Base-by-base conservation (phyloP, 768 basidiomycete genomes). In the Cystobasidium tubakii region DNA sequence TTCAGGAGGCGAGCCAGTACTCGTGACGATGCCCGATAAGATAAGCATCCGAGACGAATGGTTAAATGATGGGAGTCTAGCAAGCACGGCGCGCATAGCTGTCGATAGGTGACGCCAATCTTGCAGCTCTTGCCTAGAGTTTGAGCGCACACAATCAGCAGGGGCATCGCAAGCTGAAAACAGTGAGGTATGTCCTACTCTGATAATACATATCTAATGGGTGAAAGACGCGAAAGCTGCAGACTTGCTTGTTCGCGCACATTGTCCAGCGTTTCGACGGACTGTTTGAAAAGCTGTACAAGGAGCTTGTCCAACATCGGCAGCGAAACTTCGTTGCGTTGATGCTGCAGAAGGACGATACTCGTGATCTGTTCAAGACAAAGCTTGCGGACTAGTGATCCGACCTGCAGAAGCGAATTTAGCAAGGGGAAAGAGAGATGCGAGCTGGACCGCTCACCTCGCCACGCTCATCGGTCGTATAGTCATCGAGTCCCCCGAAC, bases 391-490 rank as follows among this genome's bases (percentile, higher is more conserved):
- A 93, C 86, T 92, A 93, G 96, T 1, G 95, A 97, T 50, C 95
- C 95, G 43, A 99, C 89, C 63, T 65, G 19, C 3, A 13, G 29
- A 34, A 23, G 33, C 43, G 19, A 46, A 10, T 12, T 39, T 3
- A 65, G 25, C 21, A 50, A 39, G 6, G 15, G 39, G 39, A 39
- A 6, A 39, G 39, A 15, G 15, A 39, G 39, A 6, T 39, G 6
- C 7, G 15, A 39, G 9, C n/a, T 17, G 25, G 25, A 62, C n/a
- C 3, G 25, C 63, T 42, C 39, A 65, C 55, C 79, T 99, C 96
- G 2, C 95, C 95, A 76, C 95, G 88, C 80, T 96, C 90, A 80
- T 99, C 95, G 62, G 86, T 87, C 4, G 91, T 89, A 79, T 98
- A 99, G 82, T 99, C 94, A 23, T 86, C 84, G 66, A 99, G 81